Evolutionary conservation across 371 early-diverging fungal species (phyloP).

Genomic region (Mortierella sp.): DNA sequence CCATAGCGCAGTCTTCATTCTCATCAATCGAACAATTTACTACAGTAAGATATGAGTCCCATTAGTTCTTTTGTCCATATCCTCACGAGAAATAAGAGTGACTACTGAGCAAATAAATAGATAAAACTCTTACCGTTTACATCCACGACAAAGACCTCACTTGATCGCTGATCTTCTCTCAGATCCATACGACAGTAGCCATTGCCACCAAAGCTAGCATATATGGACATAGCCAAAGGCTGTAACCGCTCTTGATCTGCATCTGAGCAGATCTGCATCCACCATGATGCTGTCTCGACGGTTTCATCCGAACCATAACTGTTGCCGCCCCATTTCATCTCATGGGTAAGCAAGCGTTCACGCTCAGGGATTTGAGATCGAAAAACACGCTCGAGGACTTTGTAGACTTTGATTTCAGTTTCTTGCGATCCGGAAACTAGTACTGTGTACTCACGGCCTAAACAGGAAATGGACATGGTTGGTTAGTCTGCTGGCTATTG

Average conservation of each 20-base stretch:
- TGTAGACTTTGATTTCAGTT: constrained; percentile 37
- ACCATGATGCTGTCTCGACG: constrained; percentile 42
- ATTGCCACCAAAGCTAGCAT: constrained; percentile 45
- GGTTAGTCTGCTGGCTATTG: neutral
- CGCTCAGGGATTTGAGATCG: constrained; percentile 43
- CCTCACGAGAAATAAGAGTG: no score
- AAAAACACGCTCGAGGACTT: constrained; percentile 48
- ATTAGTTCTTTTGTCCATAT: no score
- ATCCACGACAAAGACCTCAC: constrained; percentile 45
- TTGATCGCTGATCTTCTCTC: constrained; percentile 46
- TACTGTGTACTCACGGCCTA: constrained; percentile 40
- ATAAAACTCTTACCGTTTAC: constrained; percentile 39
- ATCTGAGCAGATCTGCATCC: constrained; percentile 48
- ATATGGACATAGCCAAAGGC: constrained; percentile 21
- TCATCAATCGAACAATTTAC: constrained; percentile 49
- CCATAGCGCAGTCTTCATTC: constrained; percentile 44
- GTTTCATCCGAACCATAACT: constrained; percentile 36
- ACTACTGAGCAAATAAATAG: neutral
- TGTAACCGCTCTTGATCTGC: constrained; percentile 33
- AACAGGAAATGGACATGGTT: neutral
- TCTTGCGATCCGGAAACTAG: constrained; percentile 31
- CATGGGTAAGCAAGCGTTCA: constrained; percentile 47
- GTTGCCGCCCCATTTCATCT: constrained; percentile 52
- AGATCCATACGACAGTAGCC: constrained; percentile 56
- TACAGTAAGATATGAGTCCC: neutral